phyloP scores from a whole-genome alignment of 2,329 filamentous ascomycete species.

The Escovopsis sp. region DNA sequence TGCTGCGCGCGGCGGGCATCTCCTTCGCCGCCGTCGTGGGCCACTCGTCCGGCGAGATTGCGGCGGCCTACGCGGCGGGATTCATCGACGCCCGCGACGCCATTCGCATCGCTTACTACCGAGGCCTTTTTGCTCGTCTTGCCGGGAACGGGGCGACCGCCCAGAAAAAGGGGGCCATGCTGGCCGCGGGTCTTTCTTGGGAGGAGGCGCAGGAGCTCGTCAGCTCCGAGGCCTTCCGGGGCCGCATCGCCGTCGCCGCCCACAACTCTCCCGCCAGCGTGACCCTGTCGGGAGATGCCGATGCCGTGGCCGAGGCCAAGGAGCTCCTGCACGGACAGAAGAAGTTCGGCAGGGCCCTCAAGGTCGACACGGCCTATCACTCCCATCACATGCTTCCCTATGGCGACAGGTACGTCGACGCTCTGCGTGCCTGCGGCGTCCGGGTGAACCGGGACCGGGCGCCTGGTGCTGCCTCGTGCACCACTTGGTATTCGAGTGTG shows the following conservation, averaged over 20 bases:
- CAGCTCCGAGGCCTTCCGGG: slow-evolving; percentile 6
- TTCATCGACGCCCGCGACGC: slow-evolving; percentile 17
- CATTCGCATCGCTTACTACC: slow-evolving; percentile 5
- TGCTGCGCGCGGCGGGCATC: slow-evolving; percentile 16
- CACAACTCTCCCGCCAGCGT: slow-evolving; percentile 10
- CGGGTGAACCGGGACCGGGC: slow-evolving; percentile 1
- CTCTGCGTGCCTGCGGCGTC: slow-evolving; percentile 3
- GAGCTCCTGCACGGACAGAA: slow-evolving; percentile 9
- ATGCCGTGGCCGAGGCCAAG: slow-evolving; percentile 13
- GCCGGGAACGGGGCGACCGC: no score
- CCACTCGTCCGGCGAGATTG: slow-evolving; percentile 37
- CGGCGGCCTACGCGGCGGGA: slow-evolving; percentile 33
- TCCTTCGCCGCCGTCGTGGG: slow-evolving; percentile 24
- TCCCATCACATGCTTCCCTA: slow-evolving; percentile 29
- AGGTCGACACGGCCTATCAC: slow-evolving; percentile 34
- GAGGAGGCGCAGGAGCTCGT: slow-evolving; percentile 9
- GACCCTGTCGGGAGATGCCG: slow-evolving; percentile 16
- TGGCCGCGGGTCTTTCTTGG: slow-evolving; percentile 10
- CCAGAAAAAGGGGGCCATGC: slow-evolving; percentile 6
- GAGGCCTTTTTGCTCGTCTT: neutral
- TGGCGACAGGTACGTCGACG: slow-evolving; percentile 7
- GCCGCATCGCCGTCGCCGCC: slow-evolving; percentile 12
- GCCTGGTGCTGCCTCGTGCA: neutral
- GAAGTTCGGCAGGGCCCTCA: slow-evolving; percentile 21
- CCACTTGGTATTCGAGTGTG: slow-evolving; percentile 10